Conservation (phyloP, 169 alveolate species). For the Cryptosporidium ubiquitum region DNA sequence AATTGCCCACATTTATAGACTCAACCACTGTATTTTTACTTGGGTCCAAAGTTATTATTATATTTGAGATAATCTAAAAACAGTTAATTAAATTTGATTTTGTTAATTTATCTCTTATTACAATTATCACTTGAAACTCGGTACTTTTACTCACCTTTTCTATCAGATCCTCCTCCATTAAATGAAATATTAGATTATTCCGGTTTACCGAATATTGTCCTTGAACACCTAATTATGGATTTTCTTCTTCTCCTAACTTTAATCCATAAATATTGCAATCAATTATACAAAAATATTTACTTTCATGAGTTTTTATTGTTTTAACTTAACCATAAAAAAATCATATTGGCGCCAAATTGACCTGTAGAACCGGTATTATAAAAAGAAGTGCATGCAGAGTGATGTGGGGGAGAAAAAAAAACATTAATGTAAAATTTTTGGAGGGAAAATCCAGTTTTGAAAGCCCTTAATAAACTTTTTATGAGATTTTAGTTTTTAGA, state of each 20-base stretch:
- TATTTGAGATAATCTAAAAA: not conserved
- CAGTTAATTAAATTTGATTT: not conserved
- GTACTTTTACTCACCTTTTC: conserved; percentile 22
- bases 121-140: not conserved
- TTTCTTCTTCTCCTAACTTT: not conserved
- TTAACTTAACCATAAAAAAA: not conserved
- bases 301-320: not conserved
- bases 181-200: not conserved
- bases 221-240: not conserved
- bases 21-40: not conserved
- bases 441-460: too few relatives aligned
- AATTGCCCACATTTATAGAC: not conserved
- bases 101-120: not conserved
- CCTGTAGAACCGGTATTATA: not conserved
- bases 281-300: too few relatives aligned
- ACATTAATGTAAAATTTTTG: too few relatives aligned
- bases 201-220: not conserved
- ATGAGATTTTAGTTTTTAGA: too few relatives aligned
- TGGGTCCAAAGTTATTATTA: not conserved
- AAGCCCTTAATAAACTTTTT: too few relatives aligned
- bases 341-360: not conserved
- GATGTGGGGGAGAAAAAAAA: not conserved
- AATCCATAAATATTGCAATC: not conserved
- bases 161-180: conserved; percentile 35
- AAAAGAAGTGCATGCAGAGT: not conserved